Percentiles rank a stretch among this genome's conserved stretches.
Evolutionary conservation across 1,139 yeast species (phyloP).

Genomic region (Magnusiomyces sp.): DNA sequence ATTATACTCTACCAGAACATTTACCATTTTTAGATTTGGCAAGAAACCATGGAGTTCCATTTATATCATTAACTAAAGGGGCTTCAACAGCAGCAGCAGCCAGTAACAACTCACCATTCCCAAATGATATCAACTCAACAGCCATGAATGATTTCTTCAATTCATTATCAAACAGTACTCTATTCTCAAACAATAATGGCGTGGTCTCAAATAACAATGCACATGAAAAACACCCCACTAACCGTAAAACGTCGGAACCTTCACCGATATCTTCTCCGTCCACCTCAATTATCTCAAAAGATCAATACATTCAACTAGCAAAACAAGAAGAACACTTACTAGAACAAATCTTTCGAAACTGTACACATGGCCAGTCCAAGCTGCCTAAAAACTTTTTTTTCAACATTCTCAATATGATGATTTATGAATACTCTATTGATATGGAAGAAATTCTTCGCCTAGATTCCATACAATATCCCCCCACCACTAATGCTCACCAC

Average conservation of each 20-base stretch:
- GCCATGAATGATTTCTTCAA: neutral
- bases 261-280: neutral
- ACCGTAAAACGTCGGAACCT: neutral
- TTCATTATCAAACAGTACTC: neutral
- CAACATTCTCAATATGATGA: conserved; percentile 6
- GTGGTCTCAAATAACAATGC: neutral
- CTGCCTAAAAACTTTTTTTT: conserved; percentile 6
- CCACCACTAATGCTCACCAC: too few species aligned
- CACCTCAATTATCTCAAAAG: neutral
- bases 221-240: neutral
- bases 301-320: conserved; percentile 5
- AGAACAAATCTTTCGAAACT: conserved; percentile 3
- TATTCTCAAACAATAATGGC: neutral
- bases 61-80: neutral
- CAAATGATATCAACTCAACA: neutral
- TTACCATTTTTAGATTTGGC: neutral
- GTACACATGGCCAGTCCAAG: conserved; percentile 6
- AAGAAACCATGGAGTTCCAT: neutral
- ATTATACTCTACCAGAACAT: neutral
- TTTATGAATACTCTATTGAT: conserved; percentile 1
- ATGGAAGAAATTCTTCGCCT: neutral
- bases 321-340: conserved; percentile 2
- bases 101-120: neutral
- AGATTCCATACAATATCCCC: too few species aligned
- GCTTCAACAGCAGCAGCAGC: neutral